Base-by-base conservation (phyloP, 2,329 filamentous ascomycete genomes). In the Ceratocystis colombiana region DNA sequence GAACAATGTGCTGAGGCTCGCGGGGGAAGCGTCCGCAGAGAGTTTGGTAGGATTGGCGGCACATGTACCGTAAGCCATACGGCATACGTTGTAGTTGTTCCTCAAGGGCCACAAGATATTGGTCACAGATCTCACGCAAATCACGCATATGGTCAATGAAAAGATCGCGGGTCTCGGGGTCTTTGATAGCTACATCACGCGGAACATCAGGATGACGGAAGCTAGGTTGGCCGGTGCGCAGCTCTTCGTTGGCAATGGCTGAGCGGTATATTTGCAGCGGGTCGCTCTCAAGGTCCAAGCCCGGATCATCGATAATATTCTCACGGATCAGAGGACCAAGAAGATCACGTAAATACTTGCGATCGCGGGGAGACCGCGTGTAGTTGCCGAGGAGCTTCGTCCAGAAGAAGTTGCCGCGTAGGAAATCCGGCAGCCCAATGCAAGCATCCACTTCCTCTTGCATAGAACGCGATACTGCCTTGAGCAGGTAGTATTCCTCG, bases 211-310 rank as follows among this genome's bases (percentile, higher is more conserved):
- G 84, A 44, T 86, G 88, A 69, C 94, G 84, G 62, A 83, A 84
- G 74, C 92, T 96, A 22, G 90, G 85, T 70, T 86, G 85, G 3
- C 94, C 94, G 0, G 94, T 99, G 20, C 90, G 87, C 28, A 99
- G 84, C 76, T 99, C 94, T 75, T 97, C 93, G 71, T 99, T 96
- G 77, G 95, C 97, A 77, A 99, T 95, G 15, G 90, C 87, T 4
- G 91, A 94, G 53, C 89, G 85, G 76, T 99, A 97, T 67, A 99
- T 99, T 71, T 97, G 93, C 79, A 97, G 88, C 0, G 94, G 94
- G 73, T 99, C 94, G 74, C 93, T 96, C 76, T 99, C 94, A 30
- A 99, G 80, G 73, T 99, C 93, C 44, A 99, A 80, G 4, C 87
- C 88, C 12, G 91, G 87, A 71, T 96, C 94, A 65, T 96, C 94